phyloP scores from a whole-genome alignment of 257 asterid species.

The Jacaranda mimosifolia region DNA sequence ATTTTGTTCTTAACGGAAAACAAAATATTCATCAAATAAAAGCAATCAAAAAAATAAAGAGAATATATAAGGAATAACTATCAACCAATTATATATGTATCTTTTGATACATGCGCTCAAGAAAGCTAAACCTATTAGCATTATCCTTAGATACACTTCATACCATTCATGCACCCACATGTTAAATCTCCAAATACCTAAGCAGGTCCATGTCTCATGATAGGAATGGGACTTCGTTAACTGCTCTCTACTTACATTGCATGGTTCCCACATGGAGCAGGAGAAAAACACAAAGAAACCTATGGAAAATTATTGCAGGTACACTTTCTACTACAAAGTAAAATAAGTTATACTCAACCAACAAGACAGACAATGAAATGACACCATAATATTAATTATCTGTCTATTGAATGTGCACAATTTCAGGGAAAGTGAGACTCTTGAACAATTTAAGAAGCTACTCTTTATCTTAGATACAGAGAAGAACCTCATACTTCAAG shows the following conservation, averaged over 20 bases:
- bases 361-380: slow-evolving; percentile 4
- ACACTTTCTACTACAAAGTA: slow-evolving; percentile 3
- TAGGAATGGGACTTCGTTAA: slow-evolving; percentile 3
- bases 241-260: not conserved
- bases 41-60: not conserved
- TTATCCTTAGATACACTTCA: slow-evolving; percentile 5
- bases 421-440: slow-evolving; percentile 3
- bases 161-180: slow-evolving; percentile 16
- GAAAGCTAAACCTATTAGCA: slow-evolving; percentile 10
- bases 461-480: slow-evolving; percentile 1
- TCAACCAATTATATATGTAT: slow-evolving; percentile 10
- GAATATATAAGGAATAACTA: slow-evolving; percentile 18
- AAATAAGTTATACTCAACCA: slow-evolving; percentile 3
- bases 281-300: slow-evolving; percentile 3
- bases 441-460: slow-evolving; percentile 16
- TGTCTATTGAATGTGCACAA: slow-evolving; percentile 3
- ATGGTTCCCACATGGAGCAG: slow-evolving; percentile 5
- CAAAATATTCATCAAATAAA: slow-evolving; percentile 4
- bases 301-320: slow-evolving; percentile 6
- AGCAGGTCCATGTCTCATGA: slow-evolving; percentile 4
- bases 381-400: slow-evolving; percentile 1
- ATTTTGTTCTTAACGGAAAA: slow-evolving; percentile 28
- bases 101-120: slow-evolving; percentile 17
- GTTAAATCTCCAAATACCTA: not conserved
- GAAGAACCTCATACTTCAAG: slow-evolving; percentile 1